These are phyloP conservation scores for Globisporangium canariense DNA, from an alignment of 352 stramenopile genomes.

Conservation along the genomic window DNA sequence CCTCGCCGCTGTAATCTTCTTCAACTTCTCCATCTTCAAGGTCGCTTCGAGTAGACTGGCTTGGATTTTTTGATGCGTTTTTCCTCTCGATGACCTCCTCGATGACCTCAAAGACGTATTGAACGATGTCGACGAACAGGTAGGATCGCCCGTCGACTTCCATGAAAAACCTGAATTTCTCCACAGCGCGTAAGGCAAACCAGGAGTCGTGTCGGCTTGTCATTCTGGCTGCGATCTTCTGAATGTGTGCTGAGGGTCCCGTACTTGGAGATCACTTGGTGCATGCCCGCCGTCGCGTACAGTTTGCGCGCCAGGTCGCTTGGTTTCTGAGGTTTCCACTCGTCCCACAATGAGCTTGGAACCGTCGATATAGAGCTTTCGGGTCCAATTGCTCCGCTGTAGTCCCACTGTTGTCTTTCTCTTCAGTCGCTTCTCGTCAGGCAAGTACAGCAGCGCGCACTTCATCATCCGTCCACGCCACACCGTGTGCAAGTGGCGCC, in stretches of 20 bases:
- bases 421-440: not conserved
- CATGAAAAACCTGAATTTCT: not conserved
- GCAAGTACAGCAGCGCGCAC: not conserved
- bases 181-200: not conserved
- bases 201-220: not conserved
- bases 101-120: not conserved
- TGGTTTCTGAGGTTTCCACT: not conserved
- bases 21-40: not conserved
- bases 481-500: not conserved
- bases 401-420: not conserved
- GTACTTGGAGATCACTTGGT: not conserved
- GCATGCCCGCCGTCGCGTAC: not conserved
- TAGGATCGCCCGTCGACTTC: not conserved
- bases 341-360: not conserved
- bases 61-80: not conserved
- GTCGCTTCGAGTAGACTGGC: not conserved
- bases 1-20: not conserved
- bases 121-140: not conserved
- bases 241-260: not conserved
- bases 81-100: not conserved
- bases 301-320: not conserved
- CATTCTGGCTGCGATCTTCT: not conserved
- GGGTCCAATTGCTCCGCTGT: not conserved
- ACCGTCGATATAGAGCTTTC: not conserved
- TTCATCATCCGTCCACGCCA: not conserved